Conservation (phyloP, 2,329 filamentous ascomycete genomes). For the Pyrenochaeta sp. region DNA sequence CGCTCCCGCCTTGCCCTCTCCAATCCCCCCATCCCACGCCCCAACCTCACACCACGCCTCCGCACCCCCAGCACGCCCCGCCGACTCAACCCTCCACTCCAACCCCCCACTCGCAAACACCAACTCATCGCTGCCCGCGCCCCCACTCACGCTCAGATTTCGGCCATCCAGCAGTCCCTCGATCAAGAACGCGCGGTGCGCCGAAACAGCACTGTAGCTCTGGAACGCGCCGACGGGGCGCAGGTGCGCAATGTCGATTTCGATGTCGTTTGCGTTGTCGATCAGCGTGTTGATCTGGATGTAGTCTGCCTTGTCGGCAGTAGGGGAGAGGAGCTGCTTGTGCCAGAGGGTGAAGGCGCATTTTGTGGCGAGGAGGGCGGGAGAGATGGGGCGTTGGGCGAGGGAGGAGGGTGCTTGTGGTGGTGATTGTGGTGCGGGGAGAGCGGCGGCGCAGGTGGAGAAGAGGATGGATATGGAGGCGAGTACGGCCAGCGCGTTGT, state of each 20-base stretch:
- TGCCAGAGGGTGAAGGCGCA: constrained; percentile 29
- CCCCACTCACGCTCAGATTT: constrained; percentile 12
- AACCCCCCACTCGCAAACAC: constrained; percentile 10
- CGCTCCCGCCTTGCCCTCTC: background rate
- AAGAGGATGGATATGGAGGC: constrained; percentile 7
- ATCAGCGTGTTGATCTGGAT: constrained; percentile 20
- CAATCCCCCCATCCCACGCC: constrained; percentile 11
- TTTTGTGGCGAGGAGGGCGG: constrained; percentile 4
- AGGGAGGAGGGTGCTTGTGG: background rate
- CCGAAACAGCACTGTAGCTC: constrained; percentile 18
- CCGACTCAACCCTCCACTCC: constrained; percentile 9
- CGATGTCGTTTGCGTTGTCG: constrained; percentile 19
- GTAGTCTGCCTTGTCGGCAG: constrained; percentile 11
- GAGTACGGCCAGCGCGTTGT: constrained; percentile 12
- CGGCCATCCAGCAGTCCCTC: constrained; percentile 16
- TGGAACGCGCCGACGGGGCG: constrained; percentile 15
- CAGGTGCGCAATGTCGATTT: constrained; percentile 17
- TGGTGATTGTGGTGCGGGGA: background rate
- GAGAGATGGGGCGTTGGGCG: constrained; percentile 3
- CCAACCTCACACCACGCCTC: constrained; percentile 13
- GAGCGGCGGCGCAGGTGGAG: background rate
- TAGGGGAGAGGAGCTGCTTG: constrained; percentile 11
- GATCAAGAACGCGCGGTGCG: constrained; percentile 9
- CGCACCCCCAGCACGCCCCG: background rate
- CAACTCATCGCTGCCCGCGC: constrained; percentile 7